Evolutionary conservation across 1,284 basidiomycete genomes (phyloP), one percentile per base, ranked within the genome.

Genomic region (Microstroma glucosiphilum): DNA sequence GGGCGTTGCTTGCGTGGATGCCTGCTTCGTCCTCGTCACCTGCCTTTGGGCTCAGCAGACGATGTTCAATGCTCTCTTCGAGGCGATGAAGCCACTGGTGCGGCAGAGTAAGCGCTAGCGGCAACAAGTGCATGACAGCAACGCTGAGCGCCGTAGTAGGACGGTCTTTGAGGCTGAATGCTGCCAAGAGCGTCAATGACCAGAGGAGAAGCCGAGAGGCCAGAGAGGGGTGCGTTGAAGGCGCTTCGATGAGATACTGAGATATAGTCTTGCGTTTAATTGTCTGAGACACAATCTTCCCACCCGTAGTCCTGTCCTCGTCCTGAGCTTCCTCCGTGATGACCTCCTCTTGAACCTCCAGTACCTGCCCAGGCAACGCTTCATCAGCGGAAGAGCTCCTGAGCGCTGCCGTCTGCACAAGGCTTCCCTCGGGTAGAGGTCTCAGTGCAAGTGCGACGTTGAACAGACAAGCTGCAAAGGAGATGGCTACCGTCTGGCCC

Each of bases 401-500:
- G 21, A 26, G 21, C 15, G 21, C 25, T 6, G 51, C 51, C 15
- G 13, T 26, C 25, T 54, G 51, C 13, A 25, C 21, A 2, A 54
- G 19, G 51, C 51, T 54, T 15, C 51, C 51, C 51, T 17, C 21
- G 7, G 21, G 21, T 6, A 54, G 13, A 7, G n/a, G 21, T 40
- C 83, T 81, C 11, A 84, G 78, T 59, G 82, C 72, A 23, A 87
- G 63, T n/a, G 86, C 85, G 1, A 85, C 77, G 66, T 85, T 84
- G 80, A 89, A 89, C 23, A 89, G 82, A 61, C 85, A 85, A 9
- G 84, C 83, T 1, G 87, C 85, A 43, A 89, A 86, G 13, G 86
- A 86, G 53, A 89, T 86, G 43, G 88, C 87, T 56, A 89, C 87
- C 15, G 88, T 73, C 78, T 89, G 88, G 6, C 88, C 88, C 2